Evolutionary conservation across 179 eudicot species (phyloP), one percentile per base, ranked within the genome.

Genomic region (Vitellaria paradoxa): DNA sequence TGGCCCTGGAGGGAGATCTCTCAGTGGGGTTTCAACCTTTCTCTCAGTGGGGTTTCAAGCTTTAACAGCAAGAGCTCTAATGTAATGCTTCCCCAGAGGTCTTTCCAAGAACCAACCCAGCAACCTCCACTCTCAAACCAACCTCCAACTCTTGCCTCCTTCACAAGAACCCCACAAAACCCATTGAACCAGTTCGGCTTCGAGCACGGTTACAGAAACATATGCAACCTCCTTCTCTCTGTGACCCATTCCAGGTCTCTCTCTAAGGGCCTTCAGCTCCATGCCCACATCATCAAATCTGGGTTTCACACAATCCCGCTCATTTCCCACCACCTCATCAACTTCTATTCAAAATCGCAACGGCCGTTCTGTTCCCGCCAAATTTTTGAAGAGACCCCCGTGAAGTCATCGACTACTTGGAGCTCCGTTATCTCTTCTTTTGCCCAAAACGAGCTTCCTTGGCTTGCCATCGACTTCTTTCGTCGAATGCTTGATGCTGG

Each of bases 371-470:
- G 77, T 69, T 88, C 97, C 81, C 84, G 81, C 83, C 87, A 72
- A 76, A 70, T 91, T 9, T 94, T 94, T 64, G 66, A 84, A 2
- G 96, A 93, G 45, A 55, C 93, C 75, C 86, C 65, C 3, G 47
- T 86, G 53, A 87, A 90, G 70, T 79, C 91, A 47, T 71, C 89
- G 13, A 85, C 93, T 26, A 86, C 97, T 46, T 94, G 98, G 98
- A 87, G 82, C 87, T 93, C 98, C 0, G 71, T 94, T 17, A 90
- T 94, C 72, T 88, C 98, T 1, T 83, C 89, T 10, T 89, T 91
- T 66, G 77, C 96, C 56, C 96, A 93, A 37, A 94, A 94, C 73
- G 97, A 94, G 60, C 87, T 87, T 7, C 94, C 98, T 9, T 42
- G 30, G 0, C 55, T 77, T 12, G 93, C 93, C 2, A 82, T 94